phyloP scores from a whole-genome alignment of 768 basidiomycete genomes.

The Calocera viscosa region DNA sequence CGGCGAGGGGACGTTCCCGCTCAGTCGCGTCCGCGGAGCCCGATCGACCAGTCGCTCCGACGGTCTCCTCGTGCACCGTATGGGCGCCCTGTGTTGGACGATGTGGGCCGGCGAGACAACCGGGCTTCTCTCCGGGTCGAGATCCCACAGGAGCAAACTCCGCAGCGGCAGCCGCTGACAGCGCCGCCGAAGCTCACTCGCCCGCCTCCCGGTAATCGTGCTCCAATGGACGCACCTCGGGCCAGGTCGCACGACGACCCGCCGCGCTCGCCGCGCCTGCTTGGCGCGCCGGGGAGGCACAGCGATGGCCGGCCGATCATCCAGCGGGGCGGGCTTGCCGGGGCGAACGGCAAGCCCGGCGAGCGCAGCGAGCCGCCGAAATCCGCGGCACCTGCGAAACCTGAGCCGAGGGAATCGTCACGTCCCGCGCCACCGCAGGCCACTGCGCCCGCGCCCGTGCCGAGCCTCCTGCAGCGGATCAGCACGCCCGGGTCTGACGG shows the following conservation, averaged over 20 bases:
- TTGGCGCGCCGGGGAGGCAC: neutral
- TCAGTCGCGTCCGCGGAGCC: neutral
- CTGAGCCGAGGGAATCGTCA: too few relatives aligned
- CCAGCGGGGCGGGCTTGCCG: conserved; percentile 4
- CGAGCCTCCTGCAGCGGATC: too few relatives aligned
- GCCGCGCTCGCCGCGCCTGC: neutral
- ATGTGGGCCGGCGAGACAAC: neutral
- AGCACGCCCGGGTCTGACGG: too few relatives aligned
- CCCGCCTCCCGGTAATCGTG: neutral
- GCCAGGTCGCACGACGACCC: neutral
- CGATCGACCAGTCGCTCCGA: neutral
- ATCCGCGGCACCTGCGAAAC: too few relatives aligned
- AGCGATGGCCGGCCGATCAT: conserved; percentile 6
- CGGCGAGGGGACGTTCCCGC: neutral
- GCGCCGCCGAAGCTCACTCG: neutral
- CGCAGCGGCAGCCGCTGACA: neutral
- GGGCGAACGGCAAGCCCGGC: neutral
- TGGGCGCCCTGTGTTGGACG: neutral
- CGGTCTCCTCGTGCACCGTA: neutral
- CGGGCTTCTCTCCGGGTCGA: neutral
- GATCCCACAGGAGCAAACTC: neutral
- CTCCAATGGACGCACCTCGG: neutral
- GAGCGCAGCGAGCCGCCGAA: neutral
- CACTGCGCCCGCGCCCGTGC: too few relatives aligned
- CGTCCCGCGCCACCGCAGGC: too few relatives aligned